Conservation (phyloP, 306 rosid species). For the Ammopiptanthus mongolicus region DNA sequence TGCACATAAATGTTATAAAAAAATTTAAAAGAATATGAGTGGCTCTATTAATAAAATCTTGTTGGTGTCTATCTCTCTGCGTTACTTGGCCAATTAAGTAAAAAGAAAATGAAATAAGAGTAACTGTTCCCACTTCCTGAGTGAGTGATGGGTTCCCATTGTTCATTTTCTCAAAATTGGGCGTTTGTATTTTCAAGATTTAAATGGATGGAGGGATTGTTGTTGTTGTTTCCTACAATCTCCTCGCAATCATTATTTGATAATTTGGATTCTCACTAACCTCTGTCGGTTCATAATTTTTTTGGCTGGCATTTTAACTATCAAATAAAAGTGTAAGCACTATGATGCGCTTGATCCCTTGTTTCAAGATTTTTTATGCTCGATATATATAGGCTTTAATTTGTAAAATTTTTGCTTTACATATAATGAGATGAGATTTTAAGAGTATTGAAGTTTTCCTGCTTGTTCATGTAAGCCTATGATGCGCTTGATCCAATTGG, state of each 20-base stretch:
- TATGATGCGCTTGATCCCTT: too few relatives aligned
- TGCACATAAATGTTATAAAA: too few relatives aligned
- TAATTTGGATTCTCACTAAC: background rate
- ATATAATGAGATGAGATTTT: background rate
- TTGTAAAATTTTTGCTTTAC: background rate
- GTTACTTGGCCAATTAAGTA: too few relatives aligned
- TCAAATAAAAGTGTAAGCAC: background rate
- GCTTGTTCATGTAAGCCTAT: slow-evolving; percentile 49
- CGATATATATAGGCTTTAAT: background rate
- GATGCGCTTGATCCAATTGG: slow-evolving; percentile 91
- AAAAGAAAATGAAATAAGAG: too few relatives aligned
- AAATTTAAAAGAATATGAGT: too few relatives aligned
- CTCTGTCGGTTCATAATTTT: background rate
- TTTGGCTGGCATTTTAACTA: background rate
- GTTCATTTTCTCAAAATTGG: background rate
- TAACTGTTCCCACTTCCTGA: too few relatives aligned
- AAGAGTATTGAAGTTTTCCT: background rate
- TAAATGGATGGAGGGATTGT: background rate
- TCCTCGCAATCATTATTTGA: background rate
- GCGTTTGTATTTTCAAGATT: background rate
- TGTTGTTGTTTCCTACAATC: background rate
- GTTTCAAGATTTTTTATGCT: too few relatives aligned
- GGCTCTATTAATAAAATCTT: too few relatives aligned
- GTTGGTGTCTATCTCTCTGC: too few relatives aligned
- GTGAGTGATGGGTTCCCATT: too few relatives aligned